Evolutionary conservation across 2,329 filamentous ascomycete genomes (phyloP), one percentile per base, ranked within the genome.

Genomic region (Alternaria brassicicola): DNA sequence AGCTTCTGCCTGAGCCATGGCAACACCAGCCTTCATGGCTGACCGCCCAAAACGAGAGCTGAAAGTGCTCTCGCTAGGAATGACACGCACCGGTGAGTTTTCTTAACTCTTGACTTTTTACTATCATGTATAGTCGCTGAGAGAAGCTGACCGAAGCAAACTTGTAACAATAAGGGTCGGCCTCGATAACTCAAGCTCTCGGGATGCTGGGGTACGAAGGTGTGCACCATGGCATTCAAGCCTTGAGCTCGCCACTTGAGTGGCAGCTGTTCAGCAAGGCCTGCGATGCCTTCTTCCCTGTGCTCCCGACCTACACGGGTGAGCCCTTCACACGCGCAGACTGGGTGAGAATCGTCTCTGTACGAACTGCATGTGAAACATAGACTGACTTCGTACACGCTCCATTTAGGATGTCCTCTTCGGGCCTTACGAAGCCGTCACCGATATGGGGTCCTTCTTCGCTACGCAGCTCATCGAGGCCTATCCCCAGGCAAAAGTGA

Each of bases 391-490:
- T n/a, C n/a, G n/a, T n/a, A n/a, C n/a, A n/a, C n/a, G n/a, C n/a
- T n/a, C n/a, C n/a, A n/a, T n/a, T n/a, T n/a, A n/a, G n/a, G 81
- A 83, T 65, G 66, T 68, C 45, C 69, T 83, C 8, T 78, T 82
- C 52, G 80, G 79, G 43, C 65, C 76, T 26, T 79, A 73, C 59
- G 80, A 77, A 63, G 72, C 66, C 26, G 61, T 71, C 7, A 63
- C 65, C 23, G 69, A 73, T 38, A 49, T 68, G 36, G 64, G 68
- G 9, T 59, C 59, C 9, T 55, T 66, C 33, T 71, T 70, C 35
- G 61, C 57, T 0, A 55, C 53, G 39, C 58, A 71, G 28, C 46
- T 71, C n/a, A 59, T 72, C 13, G 62, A 64, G 15, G 67, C 66
- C 12, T 72, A 73, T 42, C 69, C 69, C 8, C 67, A 71, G 21